phyloP scores from a whole-genome alignment of 176 grass and related monocot species.

The Chrysopogon serrulatus region DNA sequence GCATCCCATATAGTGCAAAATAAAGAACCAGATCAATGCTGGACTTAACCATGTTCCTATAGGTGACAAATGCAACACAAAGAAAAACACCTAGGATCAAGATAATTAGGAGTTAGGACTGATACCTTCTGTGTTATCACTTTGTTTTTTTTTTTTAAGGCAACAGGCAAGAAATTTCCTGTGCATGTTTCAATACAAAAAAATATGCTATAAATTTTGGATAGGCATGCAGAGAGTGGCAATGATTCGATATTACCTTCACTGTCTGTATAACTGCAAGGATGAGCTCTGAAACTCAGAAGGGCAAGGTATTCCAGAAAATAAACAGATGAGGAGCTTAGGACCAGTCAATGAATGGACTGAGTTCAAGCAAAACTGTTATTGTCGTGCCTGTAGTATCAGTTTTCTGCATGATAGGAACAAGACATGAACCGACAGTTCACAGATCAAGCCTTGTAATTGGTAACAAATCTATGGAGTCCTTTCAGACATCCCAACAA shows the following conservation, averaged over 20 bases:
- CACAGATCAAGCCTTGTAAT: not conserved
- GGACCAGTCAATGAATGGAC: not conserved
- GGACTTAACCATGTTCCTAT: constrained; percentile 18
- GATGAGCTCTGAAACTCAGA: not conserved
- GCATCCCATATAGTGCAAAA: not conserved
- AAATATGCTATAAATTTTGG: no score
- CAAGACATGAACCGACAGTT: not conserved
- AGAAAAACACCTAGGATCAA: not conserved
- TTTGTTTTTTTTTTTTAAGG: no score
- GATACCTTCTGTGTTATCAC: not conserved
- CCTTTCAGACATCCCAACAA: not conserved
- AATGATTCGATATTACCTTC: not conserved
- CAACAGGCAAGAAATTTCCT: no score
- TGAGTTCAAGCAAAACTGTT: not conserved
- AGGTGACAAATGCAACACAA: not conserved
- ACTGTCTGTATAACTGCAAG: not conserved
- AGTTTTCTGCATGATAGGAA: not conserved
- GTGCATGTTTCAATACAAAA: no score
- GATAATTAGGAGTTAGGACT: not conserved
- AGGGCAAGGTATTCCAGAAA: not conserved
- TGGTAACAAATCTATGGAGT: not conserved
- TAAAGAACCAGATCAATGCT: not conserved
- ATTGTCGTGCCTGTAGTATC: not conserved
- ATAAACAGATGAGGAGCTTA: not conserved
- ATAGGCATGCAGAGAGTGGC: not conserved